These are phyloP conservation scores for Spirogloea muscicola DNA, from an alignment of 139 green algal species.

Conservation along the genomic window DNA sequence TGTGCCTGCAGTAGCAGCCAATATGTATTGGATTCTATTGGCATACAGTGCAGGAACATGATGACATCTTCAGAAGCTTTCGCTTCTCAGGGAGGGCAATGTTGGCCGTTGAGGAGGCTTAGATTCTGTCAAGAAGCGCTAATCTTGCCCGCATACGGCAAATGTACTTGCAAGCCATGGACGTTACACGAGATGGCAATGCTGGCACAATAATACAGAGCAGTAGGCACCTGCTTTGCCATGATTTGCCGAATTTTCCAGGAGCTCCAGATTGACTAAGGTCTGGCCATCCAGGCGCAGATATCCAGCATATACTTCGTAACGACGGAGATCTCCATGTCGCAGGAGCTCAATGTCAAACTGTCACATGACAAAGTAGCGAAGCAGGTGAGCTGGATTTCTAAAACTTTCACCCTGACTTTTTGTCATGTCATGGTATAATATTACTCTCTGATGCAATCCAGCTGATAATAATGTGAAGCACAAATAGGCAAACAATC, in stretches of 20 bases:
- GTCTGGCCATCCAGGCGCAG: constrained; percentile 80
- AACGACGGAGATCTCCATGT: constrained; percentile 15
- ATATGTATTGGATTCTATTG: background rate
- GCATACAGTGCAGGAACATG: background rate
- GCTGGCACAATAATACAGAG: background rate
- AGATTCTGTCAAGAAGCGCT: background rate
- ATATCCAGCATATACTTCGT: constrained; percentile 19
- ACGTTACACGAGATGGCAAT: background rate
- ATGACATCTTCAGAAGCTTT: background rate
- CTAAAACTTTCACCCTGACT: too few species aligned
- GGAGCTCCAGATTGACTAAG: constrained; percentile 85
- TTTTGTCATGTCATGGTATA: too few species aligned
- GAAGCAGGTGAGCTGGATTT: too few species aligned
- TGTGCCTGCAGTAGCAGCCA: constrained; percentile 56
- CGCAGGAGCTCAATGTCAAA: constrained; percentile 15
- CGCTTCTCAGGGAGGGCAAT: background rate
- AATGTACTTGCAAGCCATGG: background rate
- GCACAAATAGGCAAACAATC: too few species aligned
- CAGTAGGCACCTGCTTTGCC: constrained; percentile 31
- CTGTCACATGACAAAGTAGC: too few species aligned
- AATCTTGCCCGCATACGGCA: background rate
- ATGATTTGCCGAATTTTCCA: constrained; percentile 76
- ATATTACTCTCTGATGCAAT: too few species aligned
- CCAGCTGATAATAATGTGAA: too few species aligned
- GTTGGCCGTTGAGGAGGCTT: background rate